These are phyloP conservation scores for Madurella fahalii DNA, from an alignment of 2,329 filamentous ascomycete genomes.

Conservation along the genomic window DNA sequence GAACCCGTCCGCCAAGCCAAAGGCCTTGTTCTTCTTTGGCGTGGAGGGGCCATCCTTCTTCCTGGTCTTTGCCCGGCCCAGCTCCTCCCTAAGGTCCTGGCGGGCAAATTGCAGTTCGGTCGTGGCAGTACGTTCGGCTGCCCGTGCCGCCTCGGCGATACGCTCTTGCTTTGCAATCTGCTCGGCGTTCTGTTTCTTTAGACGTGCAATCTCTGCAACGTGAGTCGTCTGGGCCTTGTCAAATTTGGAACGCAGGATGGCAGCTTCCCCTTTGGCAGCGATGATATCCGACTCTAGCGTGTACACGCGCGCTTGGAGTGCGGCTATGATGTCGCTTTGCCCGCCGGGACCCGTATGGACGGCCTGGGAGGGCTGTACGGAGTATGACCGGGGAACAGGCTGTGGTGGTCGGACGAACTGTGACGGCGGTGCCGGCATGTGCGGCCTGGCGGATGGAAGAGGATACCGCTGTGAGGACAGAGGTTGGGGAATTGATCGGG, in stretches of 20 bases:
- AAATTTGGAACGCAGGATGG: constrained; percentile 69
- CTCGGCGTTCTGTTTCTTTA: constrained; percentile 62
- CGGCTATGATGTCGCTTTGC: constrained; percentile 38
- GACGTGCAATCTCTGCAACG: constrained; percentile 56
- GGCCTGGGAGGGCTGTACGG: constrained; percentile 33
- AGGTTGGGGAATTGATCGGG: neutral
- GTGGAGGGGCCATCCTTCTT: constrained; percentile 42
- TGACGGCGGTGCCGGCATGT: constrained; percentile 33
- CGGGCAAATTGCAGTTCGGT: constrained; percentile 71
- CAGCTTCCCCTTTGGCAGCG: constrained; percentile 65
- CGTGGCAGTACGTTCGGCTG: constrained; percentile 59
- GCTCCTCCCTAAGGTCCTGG: constrained; percentile 64
- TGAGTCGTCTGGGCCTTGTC: constrained; percentile 59
- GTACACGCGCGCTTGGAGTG: constrained; percentile 50
- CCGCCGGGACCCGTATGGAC: constrained; percentile 26
- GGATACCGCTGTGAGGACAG: constrained; percentile 18
- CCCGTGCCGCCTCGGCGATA: constrained; percentile 60
- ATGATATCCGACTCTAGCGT: constrained; percentile 54
- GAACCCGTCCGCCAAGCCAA: constrained; percentile 69
- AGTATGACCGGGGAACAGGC: constrained; percentile 28
- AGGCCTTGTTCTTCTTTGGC: constrained; percentile 60
- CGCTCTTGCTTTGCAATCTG: constrained; percentile 60
- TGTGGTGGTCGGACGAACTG: constrained; percentile 39
- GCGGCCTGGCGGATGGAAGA: constrained; percentile 17
- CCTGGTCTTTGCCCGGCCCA: constrained; percentile 40